Base-by-base conservation (phyloP, 345 rosid genomes). In the Toxicodendron radicans region DNA sequence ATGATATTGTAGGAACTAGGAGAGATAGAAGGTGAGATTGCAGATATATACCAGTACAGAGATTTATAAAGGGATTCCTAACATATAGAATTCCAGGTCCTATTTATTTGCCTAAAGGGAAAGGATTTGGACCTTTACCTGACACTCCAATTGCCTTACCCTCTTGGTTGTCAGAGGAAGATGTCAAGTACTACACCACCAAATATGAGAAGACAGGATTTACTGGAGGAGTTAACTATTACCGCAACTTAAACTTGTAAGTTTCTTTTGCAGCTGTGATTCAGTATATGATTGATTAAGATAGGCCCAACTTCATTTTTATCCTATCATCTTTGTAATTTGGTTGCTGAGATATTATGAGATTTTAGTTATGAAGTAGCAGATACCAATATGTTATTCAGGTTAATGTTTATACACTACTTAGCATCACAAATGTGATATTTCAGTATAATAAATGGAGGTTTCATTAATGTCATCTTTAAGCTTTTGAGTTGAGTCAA, bases 161-260 rank as follows among this genome's bases (percentile, higher is more conserved):
- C 12, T 23, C 89, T 56, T 91, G 97, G 98, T 69, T 91, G 13
- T 73, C 90, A 1, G 85, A 91, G 68, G 83, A 78, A 76, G 93
- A 86, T 68, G 21, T 90, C 10, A 66, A 77, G 45, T 91, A 86
- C 73, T 86, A 82, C 80, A 73, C 62, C 57, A 49, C 63, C 65
- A 88, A 90, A 75, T 90, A 74, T 53, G 76, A 83, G 73, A 81
- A 78, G 16, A 91, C 62, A 35, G 96, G 98, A 57, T 91, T 94
- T 84, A 90, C 97, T 14, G 90, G 94, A 64, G 83, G 79, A 35
- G 63, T 94, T 27, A 94, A 94, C 88, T 92, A 90, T 80, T 94
- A 94, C 80, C 84, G 97, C 68, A 84, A 84, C 67, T 10, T 89
- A 68, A 79, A 92, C 77, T 69, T 82, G 97, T 90, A 86, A 30